Conservation (phyloP, 73 alveolate species). For the Uronychia binucleata region DNA sequence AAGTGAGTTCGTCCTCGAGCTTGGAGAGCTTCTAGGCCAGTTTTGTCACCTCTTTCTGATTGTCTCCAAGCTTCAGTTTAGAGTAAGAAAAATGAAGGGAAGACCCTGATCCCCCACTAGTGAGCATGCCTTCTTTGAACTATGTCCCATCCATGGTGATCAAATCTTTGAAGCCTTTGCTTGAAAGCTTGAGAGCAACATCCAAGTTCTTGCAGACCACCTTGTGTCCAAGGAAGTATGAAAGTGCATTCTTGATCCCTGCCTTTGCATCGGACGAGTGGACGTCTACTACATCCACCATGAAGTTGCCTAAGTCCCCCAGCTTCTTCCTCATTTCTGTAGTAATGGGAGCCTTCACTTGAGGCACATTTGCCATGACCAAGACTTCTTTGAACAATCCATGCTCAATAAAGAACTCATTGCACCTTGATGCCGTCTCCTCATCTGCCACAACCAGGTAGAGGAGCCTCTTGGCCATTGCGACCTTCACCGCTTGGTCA, state of each 20-base stretch:
- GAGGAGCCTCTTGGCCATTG: constrained; percentile 64
- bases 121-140: constrained; percentile 72
- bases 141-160: constrained; percentile 89
- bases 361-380: constrained; percentile 87
- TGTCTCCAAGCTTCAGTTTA: constrained; percentile 13
- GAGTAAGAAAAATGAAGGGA: neutral
- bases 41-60: constrained; percentile 19
- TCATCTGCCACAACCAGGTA: constrained; percentile 81
- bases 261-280: constrained; percentile 35
- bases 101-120: constrained; percentile 74
- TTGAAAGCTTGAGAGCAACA: constrained; percentile 55
- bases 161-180: constrained; percentile 79
- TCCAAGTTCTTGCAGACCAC: constrained; percentile 79
- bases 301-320: constrained; percentile 75
- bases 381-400: constrained; percentile 82
- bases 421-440: constrained; percentile 72
- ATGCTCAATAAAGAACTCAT: constrained; percentile 81
- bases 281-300: constrained; percentile 77
- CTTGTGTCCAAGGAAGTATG: constrained; percentile 75
- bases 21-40: constrained; percentile 33
- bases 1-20: neutral
- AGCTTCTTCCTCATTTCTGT: constrained; percentile 66
- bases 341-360: constrained; percentile 55
- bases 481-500: constrained; percentile 83
- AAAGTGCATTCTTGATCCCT: constrained; percentile 78